Base-by-base conservation (phyloP, 2,329 filamentous ascomycete genomes). In the Chrysosporium queenslandicum region DNA sequence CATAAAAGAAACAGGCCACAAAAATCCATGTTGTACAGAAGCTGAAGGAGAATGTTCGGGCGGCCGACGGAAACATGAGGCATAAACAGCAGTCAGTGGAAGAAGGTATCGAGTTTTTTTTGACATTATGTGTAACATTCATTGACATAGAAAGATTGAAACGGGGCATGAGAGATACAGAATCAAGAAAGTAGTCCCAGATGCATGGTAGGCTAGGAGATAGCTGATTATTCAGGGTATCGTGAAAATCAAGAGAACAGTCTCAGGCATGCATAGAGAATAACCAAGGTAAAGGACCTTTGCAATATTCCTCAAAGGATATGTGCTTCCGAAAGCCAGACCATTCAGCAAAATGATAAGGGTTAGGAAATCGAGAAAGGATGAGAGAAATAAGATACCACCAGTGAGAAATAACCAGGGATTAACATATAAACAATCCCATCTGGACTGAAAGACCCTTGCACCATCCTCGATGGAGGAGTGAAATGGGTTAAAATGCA, bases 141-240 rank as follows among this genome's bases (percentile, higher is more conserved):
- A 52, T 47, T n/a, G 34, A 9, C 50, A 52, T 52, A 30, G 34
- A 32, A 40, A 16, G 37, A 25, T 16, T 25, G 12, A 50, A 43
- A 23, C 21, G 12, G 2, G 34, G 16, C 34, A 43, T 16, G 45
- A 21, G n/a, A 30, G 49, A 45, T 29, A 45, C 40, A 42, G 27
- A 25, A 48, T 49, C 36, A 37, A 16, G 20, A 43, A 43, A 25
- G 29, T 16, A 12, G 5, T 18, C 39, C 40, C 29, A n/a, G 20
- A 18, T 29, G 32, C 23, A 45, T 37, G 21, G 27, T 18, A 30
- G 6, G 39, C 40, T 9, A 36, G 40, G 39, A 43, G 39, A 45
- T 34, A 36, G 29, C 20, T 51, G 49, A 30, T 40, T 21, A 32
- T 49, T 49, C 46, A 51, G 48, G 48, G 48, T 51, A 51, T 51